A percentile compares a stretch with the other conserved stretches of the same genome.
Conservation (phyloP, 1,284 basidiomycete species). For the Ganoderma multipileum region DNA sequence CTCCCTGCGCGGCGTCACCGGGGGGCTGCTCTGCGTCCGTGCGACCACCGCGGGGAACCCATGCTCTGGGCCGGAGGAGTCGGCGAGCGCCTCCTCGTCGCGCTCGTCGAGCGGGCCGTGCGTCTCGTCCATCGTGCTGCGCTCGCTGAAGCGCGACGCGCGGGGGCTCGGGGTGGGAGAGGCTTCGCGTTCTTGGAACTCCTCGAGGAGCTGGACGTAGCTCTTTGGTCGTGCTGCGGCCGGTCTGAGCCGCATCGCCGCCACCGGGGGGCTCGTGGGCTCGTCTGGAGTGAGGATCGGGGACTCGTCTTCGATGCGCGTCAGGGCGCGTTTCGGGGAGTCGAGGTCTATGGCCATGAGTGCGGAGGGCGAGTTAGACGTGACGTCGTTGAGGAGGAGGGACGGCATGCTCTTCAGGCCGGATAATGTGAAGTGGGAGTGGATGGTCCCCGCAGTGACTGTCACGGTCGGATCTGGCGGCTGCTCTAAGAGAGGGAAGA, state of each 20-base stretch:
- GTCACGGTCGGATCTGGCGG: slow-evolving; percentile 25
- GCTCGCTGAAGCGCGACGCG: slow-evolving; percentile 36
- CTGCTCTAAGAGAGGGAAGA: slow-evolving; percentile 73
- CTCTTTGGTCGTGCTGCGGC: slow-evolving; percentile 60
- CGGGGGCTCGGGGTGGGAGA: slow-evolving; percentile 35
- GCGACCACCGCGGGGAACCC: background rate
- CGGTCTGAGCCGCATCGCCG: slow-evolving; percentile 46
- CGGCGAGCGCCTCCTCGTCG: slow-evolving; percentile 29
- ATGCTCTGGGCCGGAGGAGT: background rate
- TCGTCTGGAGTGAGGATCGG: slow-evolving; percentile 15
- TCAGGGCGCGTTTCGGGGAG: slow-evolving; percentile 36
- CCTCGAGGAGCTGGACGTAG: slow-evolving; percentile 69
- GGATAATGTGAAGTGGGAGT: slow-evolving; percentile 50
- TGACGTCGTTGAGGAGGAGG: slow-evolving; percentile 48
- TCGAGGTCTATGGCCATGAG: slow-evolving; percentile 51
- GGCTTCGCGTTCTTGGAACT: slow-evolving; percentile 52
- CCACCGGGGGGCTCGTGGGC: slow-evolving; percentile 27
- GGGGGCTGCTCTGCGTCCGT: slow-evolving; percentile 22
- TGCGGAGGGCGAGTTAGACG: slow-evolving; percentile 40
- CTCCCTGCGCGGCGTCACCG: slow-evolving; percentile 47
- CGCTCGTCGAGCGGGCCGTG: slow-evolving; percentile 33
- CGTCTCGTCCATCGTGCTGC: slow-evolving; percentile 32
- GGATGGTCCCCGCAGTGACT: slow-evolving; percentile 36
- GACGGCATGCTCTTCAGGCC: slow-evolving; percentile 56
- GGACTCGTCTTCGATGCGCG: slow-evolving; percentile 35